Conservation (phyloP, 805 yeast genomes). For the Ogataea siamensis region DNA sequence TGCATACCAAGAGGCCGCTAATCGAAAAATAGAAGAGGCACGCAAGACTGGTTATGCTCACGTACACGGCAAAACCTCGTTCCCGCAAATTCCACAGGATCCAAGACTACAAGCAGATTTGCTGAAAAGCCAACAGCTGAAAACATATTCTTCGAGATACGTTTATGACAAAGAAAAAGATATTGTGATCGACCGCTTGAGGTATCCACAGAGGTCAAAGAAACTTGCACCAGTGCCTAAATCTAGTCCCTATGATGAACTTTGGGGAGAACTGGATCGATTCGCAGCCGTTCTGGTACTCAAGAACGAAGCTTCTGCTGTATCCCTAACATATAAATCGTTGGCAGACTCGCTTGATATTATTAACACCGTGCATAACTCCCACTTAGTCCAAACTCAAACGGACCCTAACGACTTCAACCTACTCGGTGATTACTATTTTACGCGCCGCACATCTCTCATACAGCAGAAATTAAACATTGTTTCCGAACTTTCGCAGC, state of each 20-base stretch:
- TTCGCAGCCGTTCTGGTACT: conserved; percentile 25
- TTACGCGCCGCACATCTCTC: conserved; percentile 12
- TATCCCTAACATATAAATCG: conserved; percentile 17
- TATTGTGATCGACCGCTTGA: background rate
- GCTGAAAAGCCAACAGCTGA: background rate
- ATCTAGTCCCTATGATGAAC: background rate
- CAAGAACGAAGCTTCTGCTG: conserved; percentile 9
- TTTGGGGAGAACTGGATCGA: conserved; percentile 14
- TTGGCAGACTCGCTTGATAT: conserved; percentile 22
- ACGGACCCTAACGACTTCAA: conserved; percentile 25
- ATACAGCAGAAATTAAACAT: conserved; percentile 6
- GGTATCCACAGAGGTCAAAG: background rate
- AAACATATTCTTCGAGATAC: background rate
- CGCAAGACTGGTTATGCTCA: background rate
- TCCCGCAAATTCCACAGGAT: conserved; percentile 1
- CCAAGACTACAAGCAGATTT: conserved; percentile 8
- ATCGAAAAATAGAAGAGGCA: background rate
- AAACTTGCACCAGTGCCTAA: background rate
- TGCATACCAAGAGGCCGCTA: background rate
- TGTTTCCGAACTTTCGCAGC: conserved; percentile 1
- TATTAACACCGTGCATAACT: conserved; percentile 17
- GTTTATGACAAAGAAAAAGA: background rate
- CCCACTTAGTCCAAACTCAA: conserved; percentile 1
- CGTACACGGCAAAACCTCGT: background rate
- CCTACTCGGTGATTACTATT: conserved; percentile 23